Conservation (phyloP, 257 asterid genomes). For the Ilex asprella region DNA sequence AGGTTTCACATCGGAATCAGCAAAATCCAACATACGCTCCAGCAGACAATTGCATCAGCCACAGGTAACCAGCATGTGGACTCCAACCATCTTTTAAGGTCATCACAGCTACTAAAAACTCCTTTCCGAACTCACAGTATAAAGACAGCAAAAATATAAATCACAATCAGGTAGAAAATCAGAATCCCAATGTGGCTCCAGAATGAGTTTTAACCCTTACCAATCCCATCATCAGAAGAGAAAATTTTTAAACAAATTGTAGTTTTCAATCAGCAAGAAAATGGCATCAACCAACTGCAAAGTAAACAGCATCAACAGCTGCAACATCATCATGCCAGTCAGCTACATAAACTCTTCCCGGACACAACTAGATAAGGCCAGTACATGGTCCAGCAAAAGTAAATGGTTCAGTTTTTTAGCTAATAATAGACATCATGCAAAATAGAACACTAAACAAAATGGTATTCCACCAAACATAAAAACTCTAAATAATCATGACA, state of each 20-base stretch:
- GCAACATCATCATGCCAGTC: constrained; percentile 36
- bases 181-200: constrained; percentile 17
- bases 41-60: constrained; percentile 6
- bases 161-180: constrained; percentile 13
- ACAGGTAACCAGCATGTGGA: constrained; percentile 6
- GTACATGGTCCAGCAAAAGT: constrained; percentile 43
- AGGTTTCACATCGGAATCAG: too few species aligned
- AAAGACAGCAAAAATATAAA: constrained; percentile 11
- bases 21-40: too few species aligned
- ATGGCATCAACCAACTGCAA: constrained; percentile 20
- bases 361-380: constrained; percentile 69
- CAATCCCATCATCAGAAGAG: constrained; percentile 23
- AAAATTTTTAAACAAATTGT: not conserved
- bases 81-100: constrained; percentile 22
- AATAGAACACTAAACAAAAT: constrained; percentile 4
- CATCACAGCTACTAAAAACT: constrained; percentile 16
- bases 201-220: constrained; percentile 39
- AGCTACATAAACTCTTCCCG: constrained; percentile 52
- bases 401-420: constrained; percentile 11
- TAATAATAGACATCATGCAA: not conserved
- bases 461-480: constrained; percentile 9
- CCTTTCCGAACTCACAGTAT: constrained; percentile 17
- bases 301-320: constrained; percentile 27
- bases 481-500: not conserved
- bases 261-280: too few species aligned